Conservation (phyloP, 2,329 filamentous ascomycete genomes). For the Talaromyces sp. region DNA sequence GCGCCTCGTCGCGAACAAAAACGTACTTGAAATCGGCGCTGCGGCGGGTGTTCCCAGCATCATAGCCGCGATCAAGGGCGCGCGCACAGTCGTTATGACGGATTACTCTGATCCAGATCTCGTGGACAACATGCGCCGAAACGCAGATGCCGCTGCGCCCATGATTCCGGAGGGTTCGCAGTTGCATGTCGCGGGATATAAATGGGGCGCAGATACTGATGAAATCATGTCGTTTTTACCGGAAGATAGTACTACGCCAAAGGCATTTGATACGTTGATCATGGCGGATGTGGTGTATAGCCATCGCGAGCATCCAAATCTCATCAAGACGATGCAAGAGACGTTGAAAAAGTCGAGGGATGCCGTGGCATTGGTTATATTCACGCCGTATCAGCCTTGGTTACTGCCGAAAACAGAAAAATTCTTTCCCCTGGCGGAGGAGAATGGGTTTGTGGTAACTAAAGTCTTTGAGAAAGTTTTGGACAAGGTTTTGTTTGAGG, state of each 20-base stretch:
- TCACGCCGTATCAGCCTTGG: constrained; percentile 93
- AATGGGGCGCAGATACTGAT: constrained; percentile 71
- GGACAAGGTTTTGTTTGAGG: constrained; percentile 84
- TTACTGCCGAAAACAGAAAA: constrained; percentile 76
- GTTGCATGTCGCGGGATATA: constrained; percentile 67
- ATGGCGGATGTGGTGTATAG: constrained; percentile 89
- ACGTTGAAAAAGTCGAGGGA: constrained; percentile 58
- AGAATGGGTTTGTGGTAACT: constrained; percentile 69
- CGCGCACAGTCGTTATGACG: constrained; percentile 68
- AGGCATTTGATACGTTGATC: constrained; percentile 73
- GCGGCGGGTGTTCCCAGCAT: constrained; percentile 82
- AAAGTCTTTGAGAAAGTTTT: constrained; percentile 78
- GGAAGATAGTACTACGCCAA: constrained; percentile 19
- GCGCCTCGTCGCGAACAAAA: constrained; percentile 59
- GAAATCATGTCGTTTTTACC: constrained; percentile 59
- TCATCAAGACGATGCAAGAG: constrained; percentile 67
- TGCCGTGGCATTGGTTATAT: constrained; percentile 78
- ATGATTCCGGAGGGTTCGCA: constrained; percentile 38
- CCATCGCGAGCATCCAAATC: constrained; percentile 77
- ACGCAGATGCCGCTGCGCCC: constrained; percentile 60
- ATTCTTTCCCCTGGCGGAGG: constrained; percentile 76
- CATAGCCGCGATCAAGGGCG: constrained; percentile 70
- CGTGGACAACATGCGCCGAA: constrained; percentile 73
- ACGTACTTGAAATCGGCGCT: constrained; percentile 85
- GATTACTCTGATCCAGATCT: constrained; percentile 86